These are phyloP conservation scores for Floccularia luteovirens DNA, from an alignment of 768 basidiomycete species.

Conservation along the genomic window DNA sequence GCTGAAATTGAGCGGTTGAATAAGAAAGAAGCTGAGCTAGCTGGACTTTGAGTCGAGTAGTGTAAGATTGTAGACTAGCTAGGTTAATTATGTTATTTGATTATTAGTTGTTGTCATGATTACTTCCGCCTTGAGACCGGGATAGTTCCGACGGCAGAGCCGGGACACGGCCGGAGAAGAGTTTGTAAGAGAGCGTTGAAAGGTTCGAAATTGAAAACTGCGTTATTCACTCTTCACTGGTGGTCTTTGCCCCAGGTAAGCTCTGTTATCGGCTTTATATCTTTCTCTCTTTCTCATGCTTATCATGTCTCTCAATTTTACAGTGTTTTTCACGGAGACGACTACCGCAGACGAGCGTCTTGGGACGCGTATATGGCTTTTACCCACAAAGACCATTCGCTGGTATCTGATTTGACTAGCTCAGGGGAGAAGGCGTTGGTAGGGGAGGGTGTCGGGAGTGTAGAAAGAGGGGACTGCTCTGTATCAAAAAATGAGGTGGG, in stretches of 20 bases:
- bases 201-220: background rate
- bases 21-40: constrained; percentile 54
- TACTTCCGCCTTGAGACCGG: no score
- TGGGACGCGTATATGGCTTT: constrained; percentile 78
- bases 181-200: background rate
- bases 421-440: constrained; percentile 25
- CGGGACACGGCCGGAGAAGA: background rate
- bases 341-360: constrained; percentile 46
- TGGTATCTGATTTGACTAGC: constrained; percentile 35
- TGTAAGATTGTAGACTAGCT: constrained; percentile 1
- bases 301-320: constrained; percentile 6
- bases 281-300: background rate
- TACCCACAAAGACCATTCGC: constrained; percentile 40
- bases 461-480: constrained; percentile 12
- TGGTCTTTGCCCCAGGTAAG: constrained; percentile 1
- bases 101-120: no score
- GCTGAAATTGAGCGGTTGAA: constrained; percentile 63
- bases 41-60: constrained; percentile 30
- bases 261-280: background rate
- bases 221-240: constrained; percentile 1
- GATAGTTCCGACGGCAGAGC: background rate
- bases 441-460: constrained; percentile 17
- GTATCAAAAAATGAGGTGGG: constrained; percentile 8
- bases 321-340: constrained; percentile 14
- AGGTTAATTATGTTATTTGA: background rate